Percentiles rank a stretch among this genome's conserved stretches.
These are phyloP conservation scores for Lasiosphaeria hispida DNA, from an alignment of 495 filamentous ascomycete genomes.

Conservation along the genomic window DNA sequence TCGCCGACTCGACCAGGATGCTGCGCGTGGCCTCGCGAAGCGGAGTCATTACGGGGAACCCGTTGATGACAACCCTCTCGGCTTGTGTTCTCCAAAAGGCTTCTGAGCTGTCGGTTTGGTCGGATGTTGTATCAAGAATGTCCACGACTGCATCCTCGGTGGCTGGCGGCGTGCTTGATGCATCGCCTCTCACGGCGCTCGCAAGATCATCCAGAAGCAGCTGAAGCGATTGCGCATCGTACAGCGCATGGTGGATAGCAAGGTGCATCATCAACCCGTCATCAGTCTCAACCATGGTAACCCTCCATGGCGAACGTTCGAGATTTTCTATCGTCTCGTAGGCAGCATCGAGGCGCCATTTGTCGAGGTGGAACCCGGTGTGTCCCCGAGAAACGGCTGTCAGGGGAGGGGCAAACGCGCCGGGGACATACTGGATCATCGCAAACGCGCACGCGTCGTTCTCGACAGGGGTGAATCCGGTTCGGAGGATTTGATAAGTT, in stretches of 20 bases:
- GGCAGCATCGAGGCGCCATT: constrained; percentile 30
- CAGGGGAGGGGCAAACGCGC: neutral
- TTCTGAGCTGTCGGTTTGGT: constrained; percentile 34
- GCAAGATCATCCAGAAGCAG: constrained; percentile 57
- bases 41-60: constrained; percentile 69
- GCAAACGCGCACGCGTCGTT: constrained; percentile 59
- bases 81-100: constrained; percentile 61
- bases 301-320: constrained; percentile 30
- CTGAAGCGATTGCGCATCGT: constrained; percentile 70
- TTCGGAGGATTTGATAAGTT: constrained; percentile 67
- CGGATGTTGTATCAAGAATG: constrained; percentile 48
- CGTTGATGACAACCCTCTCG: constrained; percentile 52
- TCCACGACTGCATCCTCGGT: constrained; percentile 46
- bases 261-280: constrained; percentile 43
- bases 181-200: constrained; percentile 8
- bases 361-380: constrained; percentile 22
- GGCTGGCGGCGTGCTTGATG: constrained; percentile 6
- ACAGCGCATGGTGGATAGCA: constrained; percentile 68
- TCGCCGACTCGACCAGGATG: constrained; percentile 40
- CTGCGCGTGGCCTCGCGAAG: constrained; percentile 40
- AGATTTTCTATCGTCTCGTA: constrained; percentile 12
- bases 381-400: neutral
- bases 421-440: constrained; percentile 56
- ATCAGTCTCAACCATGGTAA: constrained; percentile 20
- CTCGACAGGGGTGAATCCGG: constrained; percentile 61